Base-by-base conservation (phyloP, 495 filamentous ascomycete genomes). In the Neurospora terricola region DNA sequence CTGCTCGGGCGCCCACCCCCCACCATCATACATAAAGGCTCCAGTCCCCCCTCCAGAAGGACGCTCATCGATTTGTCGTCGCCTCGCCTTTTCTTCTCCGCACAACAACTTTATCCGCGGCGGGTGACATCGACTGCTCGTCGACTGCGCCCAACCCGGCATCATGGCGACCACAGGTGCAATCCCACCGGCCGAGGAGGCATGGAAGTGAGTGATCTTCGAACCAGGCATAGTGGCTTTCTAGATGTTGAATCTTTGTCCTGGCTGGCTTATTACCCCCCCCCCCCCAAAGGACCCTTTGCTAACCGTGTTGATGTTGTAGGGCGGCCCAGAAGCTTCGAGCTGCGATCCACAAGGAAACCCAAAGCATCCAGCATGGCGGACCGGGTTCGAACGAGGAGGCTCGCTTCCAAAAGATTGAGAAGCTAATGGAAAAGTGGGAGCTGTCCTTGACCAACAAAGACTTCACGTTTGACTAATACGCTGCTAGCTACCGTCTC, bases 401-500 rank as follows among this genome's bases (percentile, higher is more conserved):
- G 23, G 74, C 85, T 45, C 85, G 85, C 36, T 90, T 88, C 76
- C 83, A 86, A 38, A 85, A 88, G 72, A 84, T 90, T 72, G 85
- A 90, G 45, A 83, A 88, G 75, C 81, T 86, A 71, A 82, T 91
- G 72, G 80, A 85, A 40, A 86, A 88, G 90, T 91, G 79, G 54
- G 54, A 81, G 88, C 84, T 34, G 38, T 68, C 39, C 38, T 68
- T 62, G 18, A 38, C 48, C 54, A 38, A 62, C 48, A 38, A 11
- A 59, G 70, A 14, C 72, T 68, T 74, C 74, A 38, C 70, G 78
- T 66, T 79, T 82, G 76, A 77, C 72, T 81, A 79, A 74, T 73
- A 72, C 10, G 18, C 75, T 72, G 72, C 77, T 77, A 94, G 92
- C 73, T 91, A 90, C 80, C 92, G 93, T 73, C 79, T 86, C 37